Evolutionary conservation across 2,329 filamentous ascomycete species (phyloP).

Genomic region (Didymella arachidicola): DNA sequence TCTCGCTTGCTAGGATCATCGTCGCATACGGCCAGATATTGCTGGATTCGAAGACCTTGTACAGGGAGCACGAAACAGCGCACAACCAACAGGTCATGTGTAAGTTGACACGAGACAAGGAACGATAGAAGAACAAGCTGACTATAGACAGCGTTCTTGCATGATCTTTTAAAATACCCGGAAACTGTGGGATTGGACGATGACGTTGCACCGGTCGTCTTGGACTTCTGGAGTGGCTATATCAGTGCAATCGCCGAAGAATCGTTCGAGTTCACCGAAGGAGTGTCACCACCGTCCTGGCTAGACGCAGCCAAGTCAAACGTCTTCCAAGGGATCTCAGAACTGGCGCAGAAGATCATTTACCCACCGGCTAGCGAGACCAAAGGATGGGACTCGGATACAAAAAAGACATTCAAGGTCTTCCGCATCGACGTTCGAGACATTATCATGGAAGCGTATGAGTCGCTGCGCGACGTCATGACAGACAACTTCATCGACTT

Average conservation of each 20-base stretch:
- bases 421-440: conserved; percentile 82
- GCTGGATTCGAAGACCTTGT: conserved; percentile 43
- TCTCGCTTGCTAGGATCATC: conserved; percentile 47
- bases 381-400: conserved; percentile 72
- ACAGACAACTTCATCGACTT: conserved; percentile 58
- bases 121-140: conserved; percentile 6
- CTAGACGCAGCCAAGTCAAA: conserved; percentile 65
- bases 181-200: conserved; percentile 76
- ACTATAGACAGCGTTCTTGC: conserved; percentile 57
- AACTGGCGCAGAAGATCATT: conserved; percentile 73
- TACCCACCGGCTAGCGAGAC: conserved; percentile 68
- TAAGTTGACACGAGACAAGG: conserved; percentile 27
- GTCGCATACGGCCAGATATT: conserved; percentile 48
- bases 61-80: conserved; percentile 58
- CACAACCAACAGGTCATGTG: conserved; percentile 48
- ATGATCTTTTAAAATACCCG: conserved; percentile 69
- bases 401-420: conserved; percentile 72
- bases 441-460: conserved; percentile 75
- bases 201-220: conserved; percentile 73
- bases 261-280: conserved; percentile 44
- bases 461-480: conserved; percentile 58
- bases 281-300: conserved; percentile 59
- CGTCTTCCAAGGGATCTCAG: conserved; percentile 70
- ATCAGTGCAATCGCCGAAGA: conserved; percentile 72
- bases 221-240: conserved; percentile 84